Conservation (phyloP, 805 yeast genomes). For the Myxozyma udenii region DNA sequence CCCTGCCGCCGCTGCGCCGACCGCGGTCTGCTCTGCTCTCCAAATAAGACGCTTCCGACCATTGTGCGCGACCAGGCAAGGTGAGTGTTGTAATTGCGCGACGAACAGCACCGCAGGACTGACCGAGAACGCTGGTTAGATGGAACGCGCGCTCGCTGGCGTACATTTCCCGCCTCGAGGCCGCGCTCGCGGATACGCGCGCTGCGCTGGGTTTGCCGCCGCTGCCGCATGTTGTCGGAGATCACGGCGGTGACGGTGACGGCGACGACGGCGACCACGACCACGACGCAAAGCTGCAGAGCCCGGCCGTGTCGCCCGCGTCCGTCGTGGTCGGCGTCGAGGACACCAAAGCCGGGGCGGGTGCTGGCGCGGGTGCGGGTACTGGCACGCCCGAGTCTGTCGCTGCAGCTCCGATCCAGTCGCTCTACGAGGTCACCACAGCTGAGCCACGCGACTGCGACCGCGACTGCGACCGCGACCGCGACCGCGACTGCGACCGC, state of each 20-base stretch:
- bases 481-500: neutral
- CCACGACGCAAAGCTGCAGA: neutral
- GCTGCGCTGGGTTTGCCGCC: slow-evolving; percentile 5
- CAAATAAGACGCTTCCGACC: slow-evolving; percentile 16
- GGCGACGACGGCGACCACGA: slow-evolving; percentile 1
- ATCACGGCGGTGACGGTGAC: slow-evolving; percentile 3
- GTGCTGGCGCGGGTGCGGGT: neutral
- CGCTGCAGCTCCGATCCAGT: slow-evolving; percentile 22
- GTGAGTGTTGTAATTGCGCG: neutral
- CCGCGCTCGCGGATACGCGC: slow-evolving; percentile 9
- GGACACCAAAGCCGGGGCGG: neutral
- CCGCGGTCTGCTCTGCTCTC: slow-evolving; percentile 19
- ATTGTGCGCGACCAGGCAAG: slow-evolving; percentile 18
- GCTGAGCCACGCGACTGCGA: neutral
- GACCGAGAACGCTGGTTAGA: neutral
- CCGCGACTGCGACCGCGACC: neutral
- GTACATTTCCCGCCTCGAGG: slow-evolving; percentile 2
- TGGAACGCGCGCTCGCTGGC: slow-evolving; percentile 12
- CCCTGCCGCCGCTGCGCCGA: slow-evolving; percentile 21
- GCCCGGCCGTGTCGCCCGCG: neutral
- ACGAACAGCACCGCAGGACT: neutral
- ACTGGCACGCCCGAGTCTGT: slow-evolving; percentile 11
- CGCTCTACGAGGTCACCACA: slow-evolving; percentile 18
- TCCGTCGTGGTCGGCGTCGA: neutral
- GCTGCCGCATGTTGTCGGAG: neutral